Evolutionary conservation across 164 flowering plant genomes (phyloP).

Genomic region (Cinnamomum chago): DNA sequence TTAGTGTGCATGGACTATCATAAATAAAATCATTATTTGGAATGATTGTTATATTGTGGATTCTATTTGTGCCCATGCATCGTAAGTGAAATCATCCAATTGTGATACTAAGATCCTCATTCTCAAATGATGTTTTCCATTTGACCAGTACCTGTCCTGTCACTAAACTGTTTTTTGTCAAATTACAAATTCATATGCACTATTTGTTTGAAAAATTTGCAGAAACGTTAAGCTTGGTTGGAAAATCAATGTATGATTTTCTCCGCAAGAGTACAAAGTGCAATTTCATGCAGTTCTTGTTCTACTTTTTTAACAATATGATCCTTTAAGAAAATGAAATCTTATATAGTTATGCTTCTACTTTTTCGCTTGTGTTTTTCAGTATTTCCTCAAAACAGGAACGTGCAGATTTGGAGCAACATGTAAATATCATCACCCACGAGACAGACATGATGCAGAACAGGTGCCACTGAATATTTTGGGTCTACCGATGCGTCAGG

Average conservation of each 20-base stretch:
- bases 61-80: not conserved
- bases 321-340: not conserved
- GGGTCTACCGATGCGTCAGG: slow-evolving; percentile 70
- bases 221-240: not conserved
- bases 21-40: not conserved
- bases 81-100: not conserved
- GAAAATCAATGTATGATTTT: not conserved
- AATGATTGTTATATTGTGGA: not conserved
- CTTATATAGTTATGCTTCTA: not conserved
- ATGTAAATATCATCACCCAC: slow-evolving; percentile 75
- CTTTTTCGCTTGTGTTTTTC: slow-evolving; percentile 22
- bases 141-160: too few species aligned
- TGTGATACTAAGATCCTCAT: not conserved
- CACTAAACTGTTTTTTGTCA: not conserved
- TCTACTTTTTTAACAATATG: slow-evolving; percentile 6
- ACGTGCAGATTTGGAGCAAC: slow-evolving; percentile 66
- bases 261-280: not conserved
- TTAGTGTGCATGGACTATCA: not conserved
- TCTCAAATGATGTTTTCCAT: too few species aligned
- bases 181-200: not conserved
- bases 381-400: slow-evolving; percentile 73
- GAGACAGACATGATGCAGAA: slow-evolving; percentile 53
- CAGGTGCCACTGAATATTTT: slow-evolving; percentile 47
- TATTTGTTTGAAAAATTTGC: not conserved
- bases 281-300: not conserved